Conservation (phyloP, 2,329 filamentous ascomycete genomes). For the Aspergillus intermedius region DNA sequence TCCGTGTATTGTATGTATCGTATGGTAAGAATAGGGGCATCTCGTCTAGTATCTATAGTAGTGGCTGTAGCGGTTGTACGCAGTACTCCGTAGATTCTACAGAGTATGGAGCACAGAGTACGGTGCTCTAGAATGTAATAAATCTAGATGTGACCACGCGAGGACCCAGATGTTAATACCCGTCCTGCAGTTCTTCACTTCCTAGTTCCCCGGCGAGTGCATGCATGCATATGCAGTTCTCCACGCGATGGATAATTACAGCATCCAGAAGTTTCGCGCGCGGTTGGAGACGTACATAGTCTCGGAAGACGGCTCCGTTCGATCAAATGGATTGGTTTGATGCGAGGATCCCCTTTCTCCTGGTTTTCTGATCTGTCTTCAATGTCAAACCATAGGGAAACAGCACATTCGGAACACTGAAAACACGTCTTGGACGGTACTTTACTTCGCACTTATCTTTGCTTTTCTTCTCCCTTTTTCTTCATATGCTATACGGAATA, state of each 20-base stretch:
- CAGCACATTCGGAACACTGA: too few species aligned
- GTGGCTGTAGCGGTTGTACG: neutral
- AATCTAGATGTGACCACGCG: too few species aligned
- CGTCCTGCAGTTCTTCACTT: neutral
- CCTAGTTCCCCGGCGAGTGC: too few species aligned
- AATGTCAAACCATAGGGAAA: too few species aligned
- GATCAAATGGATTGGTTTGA: neutral
- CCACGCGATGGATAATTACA: neutral
- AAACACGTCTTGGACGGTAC: too few species aligned
- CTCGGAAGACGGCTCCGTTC: neutral
- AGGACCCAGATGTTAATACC: neutral
- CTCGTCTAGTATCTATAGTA: neutral
- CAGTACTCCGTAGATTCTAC: neutral
- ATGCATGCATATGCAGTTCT: neutral
- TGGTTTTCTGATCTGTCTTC: too few species aligned
- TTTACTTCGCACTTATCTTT: neutral
- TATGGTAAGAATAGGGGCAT: neutral
- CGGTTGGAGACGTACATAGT: neutral
- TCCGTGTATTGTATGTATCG: neutral
- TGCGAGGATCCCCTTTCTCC: too few species aligned
- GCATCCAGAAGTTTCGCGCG: neutral
- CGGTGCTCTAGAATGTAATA: too few species aligned
- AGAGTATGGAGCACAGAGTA: too few species aligned
- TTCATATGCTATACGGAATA: neutral
- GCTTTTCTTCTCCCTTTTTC: neutral